Evolutionary conservation across 129 eudicot species (phyloP).

Genomic region (Calendula officinalis): DNA sequence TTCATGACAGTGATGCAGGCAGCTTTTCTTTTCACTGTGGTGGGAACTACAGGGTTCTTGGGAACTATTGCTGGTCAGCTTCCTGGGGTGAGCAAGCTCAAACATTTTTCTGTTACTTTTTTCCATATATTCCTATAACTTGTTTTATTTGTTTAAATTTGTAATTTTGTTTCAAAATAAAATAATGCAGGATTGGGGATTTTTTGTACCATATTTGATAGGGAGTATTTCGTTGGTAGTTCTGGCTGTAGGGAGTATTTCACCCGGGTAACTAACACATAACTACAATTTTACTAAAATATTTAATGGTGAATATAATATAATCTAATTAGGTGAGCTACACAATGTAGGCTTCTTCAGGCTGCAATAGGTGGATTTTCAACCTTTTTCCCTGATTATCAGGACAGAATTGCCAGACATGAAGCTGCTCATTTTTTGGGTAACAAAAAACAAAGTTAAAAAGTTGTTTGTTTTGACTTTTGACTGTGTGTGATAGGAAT

Average conservation of each 20-base stretch:
- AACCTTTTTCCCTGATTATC: conserved; percentile 72
- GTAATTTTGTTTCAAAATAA: conserved; percentile 13
- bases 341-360: conserved; percentile 81
- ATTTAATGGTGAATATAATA: too few relatives aligned
- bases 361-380: conserved; percentile 83
- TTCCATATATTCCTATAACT: too few relatives aligned
- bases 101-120: too few relatives aligned
- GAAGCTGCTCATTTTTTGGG: conserved; percentile 95
- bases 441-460: conserved; percentile 9
- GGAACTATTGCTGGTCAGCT: conserved; percentile 93
- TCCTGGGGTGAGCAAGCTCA: conserved; percentile 71
- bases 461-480: too few relatives aligned
- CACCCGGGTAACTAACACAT: conserved; percentile 73
- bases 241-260: conserved; percentile 87
- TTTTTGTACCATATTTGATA: conserved; percentile 89
- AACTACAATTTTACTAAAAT: background rate
- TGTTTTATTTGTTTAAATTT: background rate
- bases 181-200: conserved; percentile 88
- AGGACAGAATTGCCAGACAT: conserved; percentile 88
- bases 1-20: conserved; percentile 98
- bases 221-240: conserved; percentile 96
- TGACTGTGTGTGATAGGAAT: too few relatives aligned
- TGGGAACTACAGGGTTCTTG: conserved; percentile 84
- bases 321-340: conserved; percentile 20
- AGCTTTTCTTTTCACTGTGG: conserved; percentile 95